Base-by-base conservation (phyloP, 2,329 filamentous ascomycete species). In the Aureobasidium sp. region DNA sequence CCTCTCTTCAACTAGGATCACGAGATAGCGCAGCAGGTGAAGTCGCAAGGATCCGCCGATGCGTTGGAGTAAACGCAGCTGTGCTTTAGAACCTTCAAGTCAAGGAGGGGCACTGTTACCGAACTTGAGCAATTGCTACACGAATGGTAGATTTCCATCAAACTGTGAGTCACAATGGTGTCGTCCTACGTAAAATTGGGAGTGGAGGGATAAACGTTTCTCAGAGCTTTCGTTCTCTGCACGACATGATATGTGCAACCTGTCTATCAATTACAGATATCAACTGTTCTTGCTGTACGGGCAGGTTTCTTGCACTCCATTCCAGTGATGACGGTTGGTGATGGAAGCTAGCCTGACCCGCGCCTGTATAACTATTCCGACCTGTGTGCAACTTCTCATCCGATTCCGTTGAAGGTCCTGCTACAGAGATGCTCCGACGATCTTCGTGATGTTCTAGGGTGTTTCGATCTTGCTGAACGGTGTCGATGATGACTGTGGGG, bases 391-490 rank as follows among this genome's bases (percentile, higher is more conserved):
- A 32, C 5, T 17, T 17, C 24, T 20, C 17, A 20, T 10, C 44
- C 15, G 34, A 17, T 12, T 9, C 34, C n/a, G 15, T 9, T 17
- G 9, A 10, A 26, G 15, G 20, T 34, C 13, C 41, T 34, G 9
- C 29, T 27, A 34, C 15, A 20, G 15, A 5, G 7, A 57, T 24
- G 39, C 12, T 46, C 26, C 39, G 29, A 36, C 17, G 29, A 36
- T 36, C 12, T 24, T 8, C 20, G n/a, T 6, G 17, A 17, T 20
- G 27, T 7, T 17, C 39, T 57, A 46, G 53, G 27, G 5, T 27
- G 39, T 44, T 2, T 57, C 41, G 41, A n/a, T 24, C 53, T 57
- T 57, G 53, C 39, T 36, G 41, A 57, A 57, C 5, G 39, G 53
- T 46, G 53, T 46, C 12, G 53, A 34, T 10, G 39, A 32, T 26